Evolutionary conservation across 805 yeast genomes (phyloP).

Genomic region (Lachancea waltii): DNA sequence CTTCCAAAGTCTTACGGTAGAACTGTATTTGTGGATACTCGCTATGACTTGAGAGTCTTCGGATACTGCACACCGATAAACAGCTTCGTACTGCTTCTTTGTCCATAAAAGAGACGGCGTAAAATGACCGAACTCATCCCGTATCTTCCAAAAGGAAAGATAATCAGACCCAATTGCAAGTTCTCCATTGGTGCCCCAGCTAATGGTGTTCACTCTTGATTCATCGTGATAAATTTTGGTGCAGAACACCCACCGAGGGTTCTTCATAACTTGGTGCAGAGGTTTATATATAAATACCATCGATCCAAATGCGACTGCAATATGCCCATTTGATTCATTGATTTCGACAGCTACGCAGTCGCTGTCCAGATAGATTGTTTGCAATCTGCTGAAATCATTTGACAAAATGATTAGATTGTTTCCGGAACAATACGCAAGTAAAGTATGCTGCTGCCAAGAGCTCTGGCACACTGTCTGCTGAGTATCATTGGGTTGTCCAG

Average conservation of each 20-base stretch:
- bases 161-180: conserved; percentile 53
- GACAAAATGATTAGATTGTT: conserved; percentile 70
- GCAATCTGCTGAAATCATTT: conserved; percentile 49
- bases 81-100: conserved; percentile 53
- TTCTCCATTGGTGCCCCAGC: conserved; percentile 54
- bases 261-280: conserved; percentile 38
- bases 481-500: conserved; percentile 73
- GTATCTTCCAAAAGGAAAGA: conserved; percentile 47
- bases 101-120: conserved; percentile 33
- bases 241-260: conserved; percentile 42
- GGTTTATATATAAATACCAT: conserved; percentile 51
- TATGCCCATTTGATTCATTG: conserved; percentile 51
- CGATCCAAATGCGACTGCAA: conserved; percentile 47
- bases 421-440: conserved; percentile 79
- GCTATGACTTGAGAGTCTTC: conserved; percentile 66
- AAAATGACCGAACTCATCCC: conserved; percentile 40
- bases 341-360: conserved; percentile 67
- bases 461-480: conserved; percentile 51
- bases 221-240: conserved; percentile 29
- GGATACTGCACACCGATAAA: conserved; percentile 50
- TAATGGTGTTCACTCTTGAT: conserved; percentile 37
- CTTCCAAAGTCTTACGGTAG: conserved; percentile 70
- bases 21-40: conserved; percentile 55
- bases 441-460: conserved; percentile 57
- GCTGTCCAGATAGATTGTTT: conserved; percentile 63